Evolutionary conservation across 257 asterid genomes (phyloP), one percentile per base, ranked within the genome.

Genomic region (Jacaranda mimosifolia): DNA sequence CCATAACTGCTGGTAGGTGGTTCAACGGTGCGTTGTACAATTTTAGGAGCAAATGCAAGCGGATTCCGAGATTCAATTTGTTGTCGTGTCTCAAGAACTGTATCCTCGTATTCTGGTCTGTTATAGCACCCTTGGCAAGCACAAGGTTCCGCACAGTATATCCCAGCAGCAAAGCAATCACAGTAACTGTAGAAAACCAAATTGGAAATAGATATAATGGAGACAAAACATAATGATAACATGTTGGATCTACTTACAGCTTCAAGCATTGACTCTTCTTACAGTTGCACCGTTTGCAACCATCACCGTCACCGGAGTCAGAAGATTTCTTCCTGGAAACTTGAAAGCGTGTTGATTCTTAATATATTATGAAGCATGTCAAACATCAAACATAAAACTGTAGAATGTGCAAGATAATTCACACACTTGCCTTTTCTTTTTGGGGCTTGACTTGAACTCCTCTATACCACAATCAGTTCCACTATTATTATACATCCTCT

Each of bases 111-210:
- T 69, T 91, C 90, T 9, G 93, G 88, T 82, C 87, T 82, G 85
- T 91, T 93, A 43, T 75, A 87, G 85, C 97, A 93, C 63, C 81
- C 96, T 84, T 87, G 88, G 86, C 97, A 93, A 77, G 92, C 74
- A 86, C 97, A 93, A 69, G 90, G 60, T 15, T 80, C 96, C 49
- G 83, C 90, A 82, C 97, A 93, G 80, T 90, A 91, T 72, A 84
- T 76, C 46, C 91, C 92, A 43, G 94, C 92, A 14, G 96, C 94
- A 90, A 91, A 93, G 87, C 98, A 93, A 81, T 91, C 92, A 71
- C 97, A 93, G 71, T 87, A 91, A 83, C 98, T 93, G 86, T 85
- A 83, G 53, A 38, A 73, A 80, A 79, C 64, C 35, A 76, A 79
- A 77, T 69, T 56, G 77, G 38, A 74, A 74, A 63, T 63, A 68